Evolutionary conservation across 306 rosid species (phyloP), one percentile per base, ranked within the genome.

Genomic region (Vicia faba): DNA sequence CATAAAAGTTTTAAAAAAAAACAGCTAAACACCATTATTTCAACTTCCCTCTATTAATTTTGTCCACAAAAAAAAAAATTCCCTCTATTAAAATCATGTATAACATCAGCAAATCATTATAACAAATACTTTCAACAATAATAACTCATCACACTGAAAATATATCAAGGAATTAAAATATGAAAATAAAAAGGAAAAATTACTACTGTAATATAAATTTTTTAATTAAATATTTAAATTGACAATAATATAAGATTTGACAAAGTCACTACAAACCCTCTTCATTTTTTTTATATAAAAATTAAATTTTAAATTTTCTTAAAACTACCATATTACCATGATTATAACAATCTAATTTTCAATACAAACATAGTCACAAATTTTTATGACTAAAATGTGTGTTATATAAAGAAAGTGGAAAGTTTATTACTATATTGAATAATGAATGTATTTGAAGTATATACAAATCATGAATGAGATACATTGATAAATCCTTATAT

Each of bases 101-200:
- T 28, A 33, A 31, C 9, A 33, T 0, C 28, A 25, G 5, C 36
- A 62, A 28, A 20, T 14, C 13, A 64, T 18, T 53, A 20, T 12
- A 64, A 35, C 19, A 55, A 29, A 55, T n/a, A n/a, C 11, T 12
- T 29, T n/a, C 4, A 40, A n/a, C 8, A 62, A 63, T 28, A 64
- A 13, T 39, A 38, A 41, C 6, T 69, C 53, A 69, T 40, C 10
- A 5, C 28, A 67, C 49, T 8, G 10, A 36, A 67, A 67, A 36
- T 5, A 19, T 11, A 4, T 49, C 1, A 14, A 15, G 10, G 1
- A 38, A n/a, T n/a, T n/a, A n/a, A 36, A 13, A 25, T 20, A 9
- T 8, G 4, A 55, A 3, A 5, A 50, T 15, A 26, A 41, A 36
- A n/a, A 18, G 8, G 1, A 0, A 48, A 0, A 18, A 18, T 50